Base-by-base conservation (phyloP, 1,284 basidiomycete species). In the Cerrena zonata region DNA sequence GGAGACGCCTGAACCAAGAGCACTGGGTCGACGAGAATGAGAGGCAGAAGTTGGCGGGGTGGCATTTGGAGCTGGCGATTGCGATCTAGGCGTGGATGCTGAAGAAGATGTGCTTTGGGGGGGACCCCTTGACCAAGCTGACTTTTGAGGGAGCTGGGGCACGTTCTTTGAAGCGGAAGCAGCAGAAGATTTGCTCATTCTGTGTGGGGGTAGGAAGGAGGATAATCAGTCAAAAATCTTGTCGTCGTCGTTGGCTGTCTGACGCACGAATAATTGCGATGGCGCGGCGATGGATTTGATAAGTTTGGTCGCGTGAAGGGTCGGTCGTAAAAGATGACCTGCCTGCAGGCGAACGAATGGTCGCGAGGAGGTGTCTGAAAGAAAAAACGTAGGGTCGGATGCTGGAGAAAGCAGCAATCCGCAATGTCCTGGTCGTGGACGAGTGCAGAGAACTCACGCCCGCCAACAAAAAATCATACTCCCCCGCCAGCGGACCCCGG, bases 141-240 rank as follows among this genome's bases (percentile, higher is more conserved):
- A 89, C 76, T 81, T 79, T 73, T 76, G 66, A 65, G 84, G 70
- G 71, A 86, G 79, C 77, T 77, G 79, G 71, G 78, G 63, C 70
- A 78, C 74, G 75, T 74, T 80, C 80, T 84, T 88, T 70, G 80
- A 65, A 74, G 72, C 72, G 72, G 85, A 73, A 70, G 77, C 75
- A 71, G 82, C 79, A 61, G 86, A 82, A 71, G 79, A 78, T 82
- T 85, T 90, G 86, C 84, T 90, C 87, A 90, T 90, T 88, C 86
- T 89, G 41, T n/a, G n/a, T n/a, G n/a, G n/a, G n/a, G n/a, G n/a
- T n/a, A n/a, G n/a, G n/a, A n/a, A n/a, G n/a, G n/a, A n/a, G 41
- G 7, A 42, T 24, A 22, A 13, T 42, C n/a, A 15, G 22, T 42
- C 22, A 42, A 22, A n/a, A 36, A 42, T 3, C 5, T 11, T 22